Percentiles rank a stretch among this genome's conserved stretches.
Conservation (phyloP, 352 stramenopile species). For the Pythium phragmiticola region DNA sequence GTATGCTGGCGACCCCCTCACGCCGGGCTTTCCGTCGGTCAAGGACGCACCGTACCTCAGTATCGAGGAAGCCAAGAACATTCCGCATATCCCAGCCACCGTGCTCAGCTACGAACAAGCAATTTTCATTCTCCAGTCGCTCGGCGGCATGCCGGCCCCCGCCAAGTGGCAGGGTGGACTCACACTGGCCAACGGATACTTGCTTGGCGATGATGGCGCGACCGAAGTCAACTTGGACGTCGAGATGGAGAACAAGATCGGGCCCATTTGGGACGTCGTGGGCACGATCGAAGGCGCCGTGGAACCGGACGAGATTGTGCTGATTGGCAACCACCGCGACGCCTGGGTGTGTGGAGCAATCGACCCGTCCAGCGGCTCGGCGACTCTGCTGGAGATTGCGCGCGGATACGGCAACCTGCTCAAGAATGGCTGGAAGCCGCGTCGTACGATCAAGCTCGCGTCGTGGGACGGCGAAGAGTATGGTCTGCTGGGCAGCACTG, state of each 20-base stretch:
- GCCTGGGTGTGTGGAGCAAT: slow-evolving; percentile 88
- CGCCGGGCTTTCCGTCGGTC: slow-evolving; percentile 29
- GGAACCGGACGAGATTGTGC: slow-evolving; percentile 60
- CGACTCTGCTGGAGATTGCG: slow-evolving; percentile 80
- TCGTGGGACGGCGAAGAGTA: slow-evolving; percentile 86
- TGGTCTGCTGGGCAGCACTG: slow-evolving; percentile 77
- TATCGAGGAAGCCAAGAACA: slow-evolving; percentile 46
- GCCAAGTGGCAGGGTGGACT: slow-evolving; percentile 58
- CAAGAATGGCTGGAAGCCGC: slow-evolving; percentile 58
- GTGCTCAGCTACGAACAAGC: slow-evolving; percentile 82
- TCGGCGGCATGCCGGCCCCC: slow-evolving; percentile 55
- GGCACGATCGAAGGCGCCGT: slow-evolving; percentile 61
- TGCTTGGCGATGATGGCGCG: slow-evolving; percentile 58
- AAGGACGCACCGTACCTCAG: slow-evolving; percentile 28
- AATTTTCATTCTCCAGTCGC: slow-evolving; percentile 55
- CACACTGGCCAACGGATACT: slow-evolving; percentile 57
- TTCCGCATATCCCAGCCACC: slow-evolving; percentile 62
- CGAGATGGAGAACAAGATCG: slow-evolving; percentile 69
- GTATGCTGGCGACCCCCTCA: slow-evolving; percentile 66
- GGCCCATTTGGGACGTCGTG: slow-evolving; percentile 86
- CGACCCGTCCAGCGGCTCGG: slow-evolving; percentile 83
- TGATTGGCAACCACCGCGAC: slow-evolving; percentile 91
- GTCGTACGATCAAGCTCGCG: slow-evolving; percentile 34
- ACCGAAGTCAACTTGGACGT: slow-evolving; percentile 60
- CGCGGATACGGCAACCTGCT: slow-evolving; percentile 64